phyloP scores from a whole-genome alignment of 371 early-diverging fungal species.

The Apophysomyces variabilis region DNA sequence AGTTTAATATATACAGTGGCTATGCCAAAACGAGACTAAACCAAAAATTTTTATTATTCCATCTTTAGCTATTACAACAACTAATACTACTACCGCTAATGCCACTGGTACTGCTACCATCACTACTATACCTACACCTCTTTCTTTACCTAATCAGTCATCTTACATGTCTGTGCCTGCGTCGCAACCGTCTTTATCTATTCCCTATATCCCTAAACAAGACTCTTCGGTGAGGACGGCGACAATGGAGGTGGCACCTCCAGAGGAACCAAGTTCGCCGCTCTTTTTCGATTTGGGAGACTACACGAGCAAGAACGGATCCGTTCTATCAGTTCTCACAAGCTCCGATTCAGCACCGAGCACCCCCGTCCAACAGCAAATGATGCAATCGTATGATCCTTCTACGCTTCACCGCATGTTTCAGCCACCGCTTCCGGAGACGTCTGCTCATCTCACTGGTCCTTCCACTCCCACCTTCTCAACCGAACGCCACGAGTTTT shows the following conservation, averaged over 20 bases:
- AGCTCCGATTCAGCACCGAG: conserved; percentile 10
- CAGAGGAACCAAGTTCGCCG: conserved; percentile 7
- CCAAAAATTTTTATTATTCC: no score
- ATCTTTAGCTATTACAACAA: no score
- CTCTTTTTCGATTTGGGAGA: conserved; percentile 8
- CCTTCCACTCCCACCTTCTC: neutral
- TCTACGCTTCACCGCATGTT: conserved; percentile 7
- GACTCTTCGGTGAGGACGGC: neutral
- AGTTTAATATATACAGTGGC: no score
- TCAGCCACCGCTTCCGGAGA: conserved; percentile 5
- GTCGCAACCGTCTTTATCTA: neutral
- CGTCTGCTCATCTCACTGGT: neutral
- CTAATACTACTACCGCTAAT: no score
- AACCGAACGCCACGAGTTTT: conserved; percentile 7
- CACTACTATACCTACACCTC: neutral
- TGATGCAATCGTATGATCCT: conserved; percentile 10
- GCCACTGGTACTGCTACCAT: no score
- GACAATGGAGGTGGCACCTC: neutral
- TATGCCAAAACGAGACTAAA: no score
- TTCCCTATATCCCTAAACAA: neutral
- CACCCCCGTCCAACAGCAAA: conserved; percentile 8
- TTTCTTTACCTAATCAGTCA: neutral
- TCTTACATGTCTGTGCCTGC: conserved; percentile 4
- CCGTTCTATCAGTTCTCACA: conserved; percentile 6
- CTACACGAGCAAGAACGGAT: conserved; percentile 11